Conservation (phyloP, 495 filamentous ascomycete genomes). For the Evansstolkia leycettana region DNA sequence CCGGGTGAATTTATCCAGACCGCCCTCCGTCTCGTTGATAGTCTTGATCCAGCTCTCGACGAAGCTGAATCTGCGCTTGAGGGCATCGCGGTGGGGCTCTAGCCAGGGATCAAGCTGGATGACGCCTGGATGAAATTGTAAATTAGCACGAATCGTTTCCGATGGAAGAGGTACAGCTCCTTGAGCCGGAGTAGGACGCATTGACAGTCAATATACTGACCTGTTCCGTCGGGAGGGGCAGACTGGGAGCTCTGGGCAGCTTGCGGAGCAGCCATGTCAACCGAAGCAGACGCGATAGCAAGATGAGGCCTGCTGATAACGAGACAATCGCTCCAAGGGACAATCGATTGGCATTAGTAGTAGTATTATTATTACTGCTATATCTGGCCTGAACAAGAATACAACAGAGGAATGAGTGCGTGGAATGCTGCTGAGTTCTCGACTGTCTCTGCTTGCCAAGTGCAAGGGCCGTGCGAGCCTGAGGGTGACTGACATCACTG, state of each 20-base stretch:
- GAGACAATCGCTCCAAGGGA: no score
- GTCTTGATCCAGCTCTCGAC: constrained; percentile 82
- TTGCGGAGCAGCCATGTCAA: constrained; percentile 2
- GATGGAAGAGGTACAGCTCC: no score
- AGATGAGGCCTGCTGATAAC: no score
- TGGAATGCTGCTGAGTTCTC: no score
- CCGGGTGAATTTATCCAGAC: constrained; percentile 83
- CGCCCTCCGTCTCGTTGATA: constrained; percentile 74
- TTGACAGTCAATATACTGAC: constrained; percentile 3
- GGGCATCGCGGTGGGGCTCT: constrained; percentile 64
- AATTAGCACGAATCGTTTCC: constrained; percentile 1
- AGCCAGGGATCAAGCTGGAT: constrained; percentile 83
- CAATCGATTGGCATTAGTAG: no score
- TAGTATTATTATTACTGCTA: no score
- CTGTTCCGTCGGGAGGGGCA: constrained; percentile 13
- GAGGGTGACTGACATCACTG: no score
- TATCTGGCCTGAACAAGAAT: no score
- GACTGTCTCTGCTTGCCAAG: no score
- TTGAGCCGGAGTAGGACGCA: constrained; percentile 3
- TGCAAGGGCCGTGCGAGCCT: no score
- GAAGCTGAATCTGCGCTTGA: constrained; percentile 64
- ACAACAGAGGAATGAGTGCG: no score
- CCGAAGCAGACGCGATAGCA: no score
- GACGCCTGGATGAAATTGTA: constrained; percentile 60
- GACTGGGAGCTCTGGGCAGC: constrained; percentile 4